phyloP scores from a whole-genome alignment of 768 basidiomycete genomes.

The Chalciporus pseudorubinellus region DNA sequence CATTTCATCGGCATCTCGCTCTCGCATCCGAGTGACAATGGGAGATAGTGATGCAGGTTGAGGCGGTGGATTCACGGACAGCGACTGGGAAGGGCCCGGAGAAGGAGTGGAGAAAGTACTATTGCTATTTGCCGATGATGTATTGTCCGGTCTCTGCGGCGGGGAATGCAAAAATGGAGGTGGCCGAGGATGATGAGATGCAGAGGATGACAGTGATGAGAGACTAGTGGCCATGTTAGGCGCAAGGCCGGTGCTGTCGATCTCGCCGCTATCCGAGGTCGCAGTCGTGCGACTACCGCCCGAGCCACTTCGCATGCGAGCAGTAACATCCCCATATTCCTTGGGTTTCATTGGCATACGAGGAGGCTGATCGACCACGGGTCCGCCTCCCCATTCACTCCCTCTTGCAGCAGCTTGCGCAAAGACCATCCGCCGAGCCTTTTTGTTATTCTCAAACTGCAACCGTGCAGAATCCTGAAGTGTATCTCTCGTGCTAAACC shows the following conservation, averaged over 20 bases:
- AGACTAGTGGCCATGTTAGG: constrained; percentile 43
- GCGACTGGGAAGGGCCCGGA: constrained; percentile 35
- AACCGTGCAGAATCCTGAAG: constrained; percentile 77
- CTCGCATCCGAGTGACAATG: constrained; percentile 75
- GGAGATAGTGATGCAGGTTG: constrained; percentile 60
- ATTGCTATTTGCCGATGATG: constrained; percentile 34
- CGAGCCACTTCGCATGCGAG: constrained; percentile 76
- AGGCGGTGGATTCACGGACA: constrained; percentile 36
- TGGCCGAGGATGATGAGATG: constrained; percentile 49
- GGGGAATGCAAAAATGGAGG: constrained; percentile 41
- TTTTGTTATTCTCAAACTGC: constrained; percentile 80
- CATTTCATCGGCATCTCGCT: constrained; percentile 84
- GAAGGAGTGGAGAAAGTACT: constrained; percentile 39
- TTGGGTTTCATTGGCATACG: constrained; percentile 47
- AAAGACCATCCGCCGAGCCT: constrained; percentile 65
- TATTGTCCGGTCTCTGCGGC: constrained; percentile 35
- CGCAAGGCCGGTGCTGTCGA: constrained; percentile 44
- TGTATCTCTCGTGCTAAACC: constrained; percentile 71
- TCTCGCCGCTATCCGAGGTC: constrained; percentile 72
- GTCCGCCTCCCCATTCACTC: constrained; percentile 52
- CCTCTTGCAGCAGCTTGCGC: constrained; percentile 71
- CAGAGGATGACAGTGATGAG: constrained; percentile 62
- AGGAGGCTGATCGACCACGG: constrained; percentile 42
- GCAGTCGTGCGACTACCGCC: constrained; percentile 75
- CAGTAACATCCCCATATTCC: constrained; percentile 37